phyloP scores from a whole-genome alignment of 1,284 basidiomycete species.

The Agaricales sp. region DNA sequence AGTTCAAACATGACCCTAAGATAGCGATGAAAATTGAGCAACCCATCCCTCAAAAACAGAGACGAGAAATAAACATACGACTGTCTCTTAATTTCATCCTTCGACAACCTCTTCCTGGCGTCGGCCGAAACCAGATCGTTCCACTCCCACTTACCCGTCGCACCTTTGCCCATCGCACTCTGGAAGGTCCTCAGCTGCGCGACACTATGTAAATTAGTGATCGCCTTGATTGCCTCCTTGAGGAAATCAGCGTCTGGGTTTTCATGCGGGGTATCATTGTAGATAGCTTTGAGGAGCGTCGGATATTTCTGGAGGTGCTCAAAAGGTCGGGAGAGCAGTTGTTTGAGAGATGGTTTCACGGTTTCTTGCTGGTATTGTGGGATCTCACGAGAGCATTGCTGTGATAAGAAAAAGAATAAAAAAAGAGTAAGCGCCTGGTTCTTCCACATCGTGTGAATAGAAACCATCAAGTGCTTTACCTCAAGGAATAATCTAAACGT shows the following conservation, averaged over 20 bases:
- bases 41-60: constrained; percentile 5
- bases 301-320: constrained; percentile 90
- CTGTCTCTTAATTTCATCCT: constrained; percentile 79
- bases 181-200: constrained; percentile 83
- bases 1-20: constrained; percentile 86
- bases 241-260: constrained; percentile 79
- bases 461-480: too few species aligned
- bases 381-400: constrained; percentile 45
- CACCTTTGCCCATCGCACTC: constrained; percentile 71
- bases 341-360: constrained; percentile 77
- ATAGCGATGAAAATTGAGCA: constrained; percentile 5
- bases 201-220: constrained; percentile 67
- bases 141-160: constrained; percentile 77
- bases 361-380: constrained; percentile 58
- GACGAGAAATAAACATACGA: constrained; percentile 45
- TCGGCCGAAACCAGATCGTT: constrained; percentile 74
- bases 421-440: neutral
- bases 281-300: constrained; percentile 78
- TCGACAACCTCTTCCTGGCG: constrained; percentile 50
- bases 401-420: constrained; percentile 7
- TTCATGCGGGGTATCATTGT: constrained; percentile 65
- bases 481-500: constrained; percentile 85
- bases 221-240: constrained; percentile 62
- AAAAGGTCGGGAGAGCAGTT: constrained; percentile 79
- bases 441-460: constrained; percentile 1